Base-by-base conservation (phyloP, 441 rosid species). In the Pelargonium myrrhifolium region DNA sequence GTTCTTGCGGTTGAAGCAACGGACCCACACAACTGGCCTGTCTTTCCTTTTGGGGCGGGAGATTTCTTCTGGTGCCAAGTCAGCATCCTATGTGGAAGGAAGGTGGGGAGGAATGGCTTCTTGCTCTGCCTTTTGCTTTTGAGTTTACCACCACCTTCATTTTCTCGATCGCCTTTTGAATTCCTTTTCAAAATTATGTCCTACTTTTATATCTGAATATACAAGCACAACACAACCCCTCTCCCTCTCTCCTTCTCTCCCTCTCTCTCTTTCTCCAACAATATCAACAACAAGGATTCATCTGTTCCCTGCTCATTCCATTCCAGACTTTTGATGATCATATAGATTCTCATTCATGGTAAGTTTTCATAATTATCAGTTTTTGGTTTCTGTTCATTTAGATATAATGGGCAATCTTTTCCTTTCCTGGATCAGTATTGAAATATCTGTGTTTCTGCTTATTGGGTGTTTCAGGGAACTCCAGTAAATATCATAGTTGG, bases 401-500 rank as follows among this genome's bases (percentile, higher is more conserved):
- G 31, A 28, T 28, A 2, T 28, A 28, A 3, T 28, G 31, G 3
- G 31, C 31, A 28, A 28, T 28, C 31, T 28, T 28, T 28, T 28
- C 3, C 31, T 28, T 28, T 28, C 31, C 31, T 28, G 31, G 3
- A 28, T 28, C 3, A 28, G 31, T 2, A 31, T 31, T 31, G 3
- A 31, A 31, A 4, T 31, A 0, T 31, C 3, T 31, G 35, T 31
- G 35, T 31, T 31, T 31, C 60, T 18, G n/a, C 59, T 40, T 56
- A 60, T 20, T 59, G 21, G 39, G 35, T 31, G 35, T 31, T 31
- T 31, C 79, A 81, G 82, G 85, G 77, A 56, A 78, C 89, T 71
- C 81, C 89, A 2, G 87, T 80, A 39, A 84, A 85, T 70, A 82
- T 89, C 70, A 79, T 83, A 58, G 89, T 87, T 15, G 87, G 93